phyloP scores from a whole-genome alignment of 176 grass and related monocot genomes.

The Bolboschoenus planiculmis region DNA sequence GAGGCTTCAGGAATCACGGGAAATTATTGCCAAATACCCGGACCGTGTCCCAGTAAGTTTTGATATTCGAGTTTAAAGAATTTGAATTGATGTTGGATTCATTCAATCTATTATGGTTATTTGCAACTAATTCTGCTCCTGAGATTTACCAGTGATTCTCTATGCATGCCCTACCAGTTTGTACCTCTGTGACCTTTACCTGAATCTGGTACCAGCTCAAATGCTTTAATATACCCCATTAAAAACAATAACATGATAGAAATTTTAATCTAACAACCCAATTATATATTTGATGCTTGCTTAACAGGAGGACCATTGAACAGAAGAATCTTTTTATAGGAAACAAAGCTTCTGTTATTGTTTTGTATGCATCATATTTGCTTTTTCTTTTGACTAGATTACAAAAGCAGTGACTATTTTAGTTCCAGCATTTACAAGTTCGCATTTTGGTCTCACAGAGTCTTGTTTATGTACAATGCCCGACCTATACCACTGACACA shows the following conservation, averaged over 20 bases:
- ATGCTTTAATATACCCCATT: background rate
- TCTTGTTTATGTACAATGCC: background rate
- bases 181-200: background rate
- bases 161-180: background rate
- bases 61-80: background rate
- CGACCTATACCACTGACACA: background rate
- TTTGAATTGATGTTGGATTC: background rate
- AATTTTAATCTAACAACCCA: background rate
- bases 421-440: background rate
- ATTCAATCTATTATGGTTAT: background rate
- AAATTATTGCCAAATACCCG: slow-evolving; percentile 58
- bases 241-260: background rate
- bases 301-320: background rate
- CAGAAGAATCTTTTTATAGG: background rate
- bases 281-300: background rate
- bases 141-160: background rate
- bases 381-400: background rate
- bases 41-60: slow-evolving; percentile 44
- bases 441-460: background rate
- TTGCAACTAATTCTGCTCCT: background rate
- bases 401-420: background rate
- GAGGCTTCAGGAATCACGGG: slow-evolving; percentile 43
- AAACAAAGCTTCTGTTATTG: background rate
- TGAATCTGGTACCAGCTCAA: background rate
- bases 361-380: background rate